Evolutionary conservation across 495 filamentous ascomycete genomes (phyloP).

Genomic region (Penicillium bovifimosum): DNA sequence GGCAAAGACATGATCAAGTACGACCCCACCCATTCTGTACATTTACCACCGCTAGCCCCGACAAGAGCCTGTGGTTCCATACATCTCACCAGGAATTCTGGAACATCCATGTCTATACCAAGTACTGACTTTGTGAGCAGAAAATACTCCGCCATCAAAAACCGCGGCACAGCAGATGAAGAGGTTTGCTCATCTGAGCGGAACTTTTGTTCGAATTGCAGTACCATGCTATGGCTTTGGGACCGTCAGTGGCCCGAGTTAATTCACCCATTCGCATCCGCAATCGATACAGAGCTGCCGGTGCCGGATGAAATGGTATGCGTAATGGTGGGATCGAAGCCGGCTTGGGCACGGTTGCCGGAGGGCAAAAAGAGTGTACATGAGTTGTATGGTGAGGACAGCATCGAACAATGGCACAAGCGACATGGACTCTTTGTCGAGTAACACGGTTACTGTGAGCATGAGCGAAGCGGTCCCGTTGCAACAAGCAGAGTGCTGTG

Average conservation of each 20-base stretch:
- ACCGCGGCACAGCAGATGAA: slow-evolving; percentile 43
- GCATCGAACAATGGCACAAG: slow-evolving; percentile 52
- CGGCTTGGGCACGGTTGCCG: slow-evolving; percentile 46
- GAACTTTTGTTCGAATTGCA: slow-evolving; percentile 50
- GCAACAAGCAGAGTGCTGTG: too few relatives aligned
- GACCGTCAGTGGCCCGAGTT: slow-evolving; percentile 49
- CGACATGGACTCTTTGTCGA: slow-evolving; percentile 35
- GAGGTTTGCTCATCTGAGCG: slow-evolving; percentile 42
- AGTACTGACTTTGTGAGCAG: slow-evolving; percentile 20
- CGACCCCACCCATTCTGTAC: not conserved
- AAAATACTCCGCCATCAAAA: slow-evolving; percentile 47
- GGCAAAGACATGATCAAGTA: slow-evolving; percentile 48
- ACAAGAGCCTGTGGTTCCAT: not conserved
- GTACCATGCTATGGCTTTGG: slow-evolving; percentile 47
- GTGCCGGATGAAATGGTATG: slow-evolving; percentile 51
- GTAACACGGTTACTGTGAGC: not conserved
- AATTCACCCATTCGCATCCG: slow-evolving; percentile 53
- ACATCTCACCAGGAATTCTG: not conserved
- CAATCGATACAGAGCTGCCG: slow-evolving; percentile 50
- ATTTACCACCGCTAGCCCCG: not conserved
- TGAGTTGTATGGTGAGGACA: slow-evolving; percentile 36
- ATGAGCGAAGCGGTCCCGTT: too few relatives aligned
- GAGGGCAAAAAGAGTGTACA: slow-evolving; percentile 47
- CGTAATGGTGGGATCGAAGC: slow-evolving; percentile 44
- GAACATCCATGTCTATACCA: not conserved